Base-by-base conservation (phyloP, 2,329 filamentous ascomycete genomes). In the Exophiala viscosa region DNA sequence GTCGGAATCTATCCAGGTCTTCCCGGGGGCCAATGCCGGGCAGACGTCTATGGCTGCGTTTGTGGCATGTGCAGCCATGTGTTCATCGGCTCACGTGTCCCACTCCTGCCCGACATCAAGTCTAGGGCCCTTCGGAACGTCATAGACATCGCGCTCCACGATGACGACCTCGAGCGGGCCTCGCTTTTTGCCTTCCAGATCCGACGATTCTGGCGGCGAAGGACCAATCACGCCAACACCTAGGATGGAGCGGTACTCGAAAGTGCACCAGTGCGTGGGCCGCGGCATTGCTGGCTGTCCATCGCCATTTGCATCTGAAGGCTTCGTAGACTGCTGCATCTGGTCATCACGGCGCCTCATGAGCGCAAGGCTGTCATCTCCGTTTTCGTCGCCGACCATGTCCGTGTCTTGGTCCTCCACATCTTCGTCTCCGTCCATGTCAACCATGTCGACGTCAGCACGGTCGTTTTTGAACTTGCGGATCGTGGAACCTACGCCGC, bases 241-340 rank as follows among this genome's bases (percentile, higher is more conserved):
- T 56, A 99, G 76, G 62, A 99, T 90, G n/a, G 91, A 88, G 53
- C 91, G 81, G 71, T 97, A 99, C 70, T 95, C 95, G 77, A 87
- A 90, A 4, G 91, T 95, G 67, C 85, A 83, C 89, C 90, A 97
- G 73, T 70, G 70, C 17, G 66, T 62, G 46, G 70, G 65, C 42
- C 62, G 47, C 23, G 63, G 48, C 13, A 32, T 65, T 60, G 34
- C 63, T n/a, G 33, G 64, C 63, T 43, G 13, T 33, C 33, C 8
- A 18, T 46, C 50, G 28, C 23, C 39, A 15, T 47, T 15, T 23
- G 11, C 54, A 28, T 14, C 36, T 28, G 23, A 4, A 28, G 3
- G 23, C 23, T 28, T 5, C 23, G 23, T 4, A 4, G 23, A 28
- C 23, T 2, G 23, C 23, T 28, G 23, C 23, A 28, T 28, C 14